A percentile compares a stretch with the other conserved stretches of the same genome.
These are phyloP conservation scores for Ascochyta pisi DNA, from an alignment of 2,329 filamentous ascomycete genomes.

Conservation along the genomic window DNA sequence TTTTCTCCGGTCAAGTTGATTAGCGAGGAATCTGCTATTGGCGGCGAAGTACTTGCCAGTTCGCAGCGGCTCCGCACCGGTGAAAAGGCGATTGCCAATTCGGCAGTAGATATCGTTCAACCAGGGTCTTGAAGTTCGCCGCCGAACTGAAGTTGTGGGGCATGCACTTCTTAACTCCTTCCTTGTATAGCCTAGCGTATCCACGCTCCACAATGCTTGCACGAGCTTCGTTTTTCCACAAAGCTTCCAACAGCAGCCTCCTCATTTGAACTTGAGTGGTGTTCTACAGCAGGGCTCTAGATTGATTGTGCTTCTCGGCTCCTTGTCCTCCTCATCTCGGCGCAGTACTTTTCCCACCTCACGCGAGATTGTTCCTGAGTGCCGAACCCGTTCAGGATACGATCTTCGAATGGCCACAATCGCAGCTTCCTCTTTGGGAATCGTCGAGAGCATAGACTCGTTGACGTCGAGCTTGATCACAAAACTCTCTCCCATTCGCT, in stretches of 20 bases:
- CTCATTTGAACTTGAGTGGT: not conserved
- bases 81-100: constrained; percentile 1
- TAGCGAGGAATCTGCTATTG: no score
- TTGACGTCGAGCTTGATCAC: constrained; percentile 16
- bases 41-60: no score
- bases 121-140: constrained; percentile 5
- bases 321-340: not conserved
- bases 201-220: constrained; percentile 7
- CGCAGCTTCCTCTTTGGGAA: constrained; percentile 20
- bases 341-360: no score
- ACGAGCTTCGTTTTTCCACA: constrained; percentile 9
- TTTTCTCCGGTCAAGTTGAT: no score
- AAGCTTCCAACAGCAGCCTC: constrained; percentile 5
- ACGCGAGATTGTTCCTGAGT: not conserved
- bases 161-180: constrained; percentile 7
- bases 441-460: constrained; percentile 13
- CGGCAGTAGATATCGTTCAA: constrained; percentile 11
- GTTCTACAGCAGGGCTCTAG: not conserved
- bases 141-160: not conserved
- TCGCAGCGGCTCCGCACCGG: not conserved
- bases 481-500: constrained; percentile 22
- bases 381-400: not conserved
- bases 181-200: constrained; percentile 2
- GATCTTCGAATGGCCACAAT: constrained; percentile 12
- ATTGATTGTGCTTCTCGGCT: not conserved